phyloP scores from a whole-genome alignment of 2,329 filamentous ascomycete species.

The Clarireedia hainanense region DNA sequence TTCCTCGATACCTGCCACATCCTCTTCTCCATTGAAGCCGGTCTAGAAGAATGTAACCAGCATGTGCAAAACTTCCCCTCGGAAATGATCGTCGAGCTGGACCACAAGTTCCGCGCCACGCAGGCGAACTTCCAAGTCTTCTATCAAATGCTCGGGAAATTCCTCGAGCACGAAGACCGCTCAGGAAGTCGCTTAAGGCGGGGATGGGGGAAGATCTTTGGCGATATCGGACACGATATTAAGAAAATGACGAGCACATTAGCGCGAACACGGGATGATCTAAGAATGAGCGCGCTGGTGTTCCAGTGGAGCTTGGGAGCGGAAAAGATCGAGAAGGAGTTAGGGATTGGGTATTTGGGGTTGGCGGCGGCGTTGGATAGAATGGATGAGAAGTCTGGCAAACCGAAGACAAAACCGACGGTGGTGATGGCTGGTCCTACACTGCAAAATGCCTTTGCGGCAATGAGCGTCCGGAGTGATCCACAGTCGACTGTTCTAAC shows the following conservation, averaged over 20 bases:
- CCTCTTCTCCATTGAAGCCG: conserved; percentile 61
- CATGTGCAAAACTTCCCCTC: conserved; percentile 45
- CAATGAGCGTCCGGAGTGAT: background rate
- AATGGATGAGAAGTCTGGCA: conserved; percentile 26
- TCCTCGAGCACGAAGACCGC: conserved; percentile 28
- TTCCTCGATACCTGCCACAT: conserved; percentile 61
- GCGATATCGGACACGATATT: conserved; percentile 45
- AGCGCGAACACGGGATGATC: conserved; percentile 48
- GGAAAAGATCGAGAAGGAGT: conserved; percentile 48
- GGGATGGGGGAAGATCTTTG: conserved; percentile 56
- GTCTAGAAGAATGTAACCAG: conserved; percentile 46
- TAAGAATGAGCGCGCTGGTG: conserved; percentile 56
- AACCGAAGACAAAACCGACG: background rate
- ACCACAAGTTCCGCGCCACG: conserved; percentile 54
- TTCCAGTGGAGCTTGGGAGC: conserved; percentile 59
- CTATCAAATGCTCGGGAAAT: conserved; percentile 54
- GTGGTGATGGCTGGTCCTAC: background rate
- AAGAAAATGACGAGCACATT: conserved; percentile 51
- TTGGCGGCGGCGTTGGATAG: conserved; percentile 56
- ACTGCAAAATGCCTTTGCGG: background rate
- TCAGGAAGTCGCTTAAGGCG: conserved; percentile 31
- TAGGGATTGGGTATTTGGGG: conserved; percentile 60
- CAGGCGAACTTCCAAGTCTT: conserved; percentile 55
- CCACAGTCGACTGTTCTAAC: background rate
- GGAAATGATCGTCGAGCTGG: conserved; percentile 56